These are phyloP conservation scores for Emmonsiellopsis sp. DNA, from an alignment of 2,329 filamentous ascomycete species.

Conservation along the genomic window DNA sequence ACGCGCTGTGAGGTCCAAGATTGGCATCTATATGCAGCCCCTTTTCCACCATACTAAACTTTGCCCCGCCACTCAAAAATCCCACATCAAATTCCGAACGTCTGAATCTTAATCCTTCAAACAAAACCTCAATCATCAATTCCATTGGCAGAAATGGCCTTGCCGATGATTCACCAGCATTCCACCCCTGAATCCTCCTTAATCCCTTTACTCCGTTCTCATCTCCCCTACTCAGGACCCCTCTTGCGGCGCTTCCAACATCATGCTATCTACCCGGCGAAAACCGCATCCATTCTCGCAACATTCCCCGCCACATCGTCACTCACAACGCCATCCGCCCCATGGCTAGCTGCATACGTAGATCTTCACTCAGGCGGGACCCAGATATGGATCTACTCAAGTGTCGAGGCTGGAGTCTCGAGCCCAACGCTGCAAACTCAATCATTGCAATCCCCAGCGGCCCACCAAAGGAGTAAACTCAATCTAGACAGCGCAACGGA, in stretches of 20 bases:
- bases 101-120: not conserved
- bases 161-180: not conserved
- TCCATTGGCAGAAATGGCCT: not conserved
- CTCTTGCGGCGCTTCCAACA: constrained; percentile 33
- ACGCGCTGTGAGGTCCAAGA: no score
- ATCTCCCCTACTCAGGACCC: constrained; percentile 30
- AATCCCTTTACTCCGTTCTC: constrained; percentile 21
- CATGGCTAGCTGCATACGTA: constrained; percentile 34
- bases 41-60: no score
- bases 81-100: not conserved
- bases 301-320: constrained; percentile 18
- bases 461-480: not conserved
- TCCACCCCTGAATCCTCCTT: not conserved
- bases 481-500: not conserved
- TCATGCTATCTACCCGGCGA: constrained; percentile 21
- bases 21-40: no score
- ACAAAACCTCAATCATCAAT: not conserved
- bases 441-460: not conserved
- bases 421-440: not conserved
- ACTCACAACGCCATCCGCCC: constrained; percentile 6
- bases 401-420: constrained; percentile 23
- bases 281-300: constrained; percentile 25
- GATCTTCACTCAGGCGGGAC: constrained; percentile 33
- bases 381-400: constrained; percentile 35
- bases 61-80: not conserved